Base-by-base conservation (phyloP, 2,329 filamentous ascomycete species). In the Dothistroma septosporum region DNA sequence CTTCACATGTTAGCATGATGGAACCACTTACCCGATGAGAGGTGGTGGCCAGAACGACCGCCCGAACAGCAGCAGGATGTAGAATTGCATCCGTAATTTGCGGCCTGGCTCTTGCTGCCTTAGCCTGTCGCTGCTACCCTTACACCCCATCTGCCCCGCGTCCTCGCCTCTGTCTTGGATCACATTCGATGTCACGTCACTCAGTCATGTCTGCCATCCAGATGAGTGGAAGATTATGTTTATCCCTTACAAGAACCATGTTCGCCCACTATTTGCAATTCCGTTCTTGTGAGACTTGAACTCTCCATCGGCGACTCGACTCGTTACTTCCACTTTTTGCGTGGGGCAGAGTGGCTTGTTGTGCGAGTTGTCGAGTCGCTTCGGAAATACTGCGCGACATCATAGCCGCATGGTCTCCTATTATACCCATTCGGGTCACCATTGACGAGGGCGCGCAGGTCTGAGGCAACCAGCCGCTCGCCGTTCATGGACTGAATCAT, bases 401-500 rank as follows among this genome's bases (percentile, higher is more conserved):
- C 24, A 28, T 28, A 6, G 24, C 24, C 24, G 24, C 24, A 28
- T 28, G 24, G 2, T 28, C 24, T 28, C 24, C 2, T 28, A 28
- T 2, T 28, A 28, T 28, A 28, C 24, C 24, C 24, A 28, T 3
- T 28, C 24, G 24, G 24, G 24, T 28, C 24, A 28, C 24, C 24
- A 28, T 28, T 28, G 24, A 28, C 24, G 24, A 28, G 24, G 6
- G 24, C 6, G 24, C 24, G 24, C 24, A 28, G 24, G 24, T 28
- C 24, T 28, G 28, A 24, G 12, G 7, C 24, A 57, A 50, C 19
- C 12, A 19, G 44, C 10, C 28, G 44, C 8, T 16, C 35, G n/a
- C 19, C 41, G 21, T 16, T 28, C 21, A 21, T 28, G 11, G 19
- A 28, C 7, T 31, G 10, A 28, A 16, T 64, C 57, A 72, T 59